phyloP scores from a whole-genome alignment of 805 yeast genomes.

The Starmerella lactis-condensi region DNA sequence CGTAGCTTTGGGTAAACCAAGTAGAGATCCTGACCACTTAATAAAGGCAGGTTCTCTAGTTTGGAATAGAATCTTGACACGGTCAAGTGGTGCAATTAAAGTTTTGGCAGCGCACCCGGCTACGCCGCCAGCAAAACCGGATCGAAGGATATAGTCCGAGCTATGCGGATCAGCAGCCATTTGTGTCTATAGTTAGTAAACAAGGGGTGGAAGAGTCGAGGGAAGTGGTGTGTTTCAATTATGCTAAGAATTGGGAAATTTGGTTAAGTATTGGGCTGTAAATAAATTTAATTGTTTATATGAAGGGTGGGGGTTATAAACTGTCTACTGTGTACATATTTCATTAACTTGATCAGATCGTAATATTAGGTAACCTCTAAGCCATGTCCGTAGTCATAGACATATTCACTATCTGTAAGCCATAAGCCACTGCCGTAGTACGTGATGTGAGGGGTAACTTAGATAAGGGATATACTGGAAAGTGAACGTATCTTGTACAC shows the following conservation, averaged over 20 bases:
- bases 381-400: too few species aligned
- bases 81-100: constrained; percentile 81
- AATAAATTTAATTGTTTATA: too few species aligned
- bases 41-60: constrained; percentile 80
- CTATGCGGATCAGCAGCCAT: constrained; percentile 39
- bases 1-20: constrained; percentile 61
- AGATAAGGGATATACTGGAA: too few species aligned
- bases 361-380: too few species aligned
- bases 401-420: too few species aligned
- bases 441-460: too few species aligned
- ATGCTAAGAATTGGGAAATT: not conserved
- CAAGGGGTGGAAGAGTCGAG: not conserved
- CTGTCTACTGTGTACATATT: too few species aligned
- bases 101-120: constrained; percentile 97
- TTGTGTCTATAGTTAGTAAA: not conserved
- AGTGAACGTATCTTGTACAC: too few species aligned
- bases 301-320: too few species aligned
- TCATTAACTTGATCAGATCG: too few species aligned
- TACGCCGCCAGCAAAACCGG: constrained; percentile 85
- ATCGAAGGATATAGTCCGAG: constrained; percentile 56
- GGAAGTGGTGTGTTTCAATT: not conserved
- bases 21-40: constrained; percentile 59
- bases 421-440: too few species aligned
- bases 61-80: constrained; percentile 88
- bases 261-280: too few species aligned